Conservation (phyloP, 1,284 basidiomycete genomes). For the Flammula alnicola region DNA sequence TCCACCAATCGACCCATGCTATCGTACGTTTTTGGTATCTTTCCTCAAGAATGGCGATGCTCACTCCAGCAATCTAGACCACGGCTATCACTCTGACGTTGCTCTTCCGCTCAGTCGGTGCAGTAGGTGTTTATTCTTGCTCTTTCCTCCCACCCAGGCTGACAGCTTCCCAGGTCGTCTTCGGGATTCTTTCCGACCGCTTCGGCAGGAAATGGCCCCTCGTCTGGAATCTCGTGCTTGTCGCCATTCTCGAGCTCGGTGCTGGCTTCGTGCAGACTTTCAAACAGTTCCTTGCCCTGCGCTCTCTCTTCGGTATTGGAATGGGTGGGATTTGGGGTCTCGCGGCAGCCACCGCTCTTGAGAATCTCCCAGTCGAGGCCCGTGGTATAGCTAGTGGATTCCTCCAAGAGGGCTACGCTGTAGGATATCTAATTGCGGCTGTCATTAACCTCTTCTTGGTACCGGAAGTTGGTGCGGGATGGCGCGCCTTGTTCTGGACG, state of each 20-base stretch:
- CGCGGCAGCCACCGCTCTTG: conserved; percentile 77
- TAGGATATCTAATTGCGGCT: conserved; percentile 65
- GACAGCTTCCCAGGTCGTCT: conserved; percentile 50
- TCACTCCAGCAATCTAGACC: conserved; percentile 47
- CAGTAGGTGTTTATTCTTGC: conserved; percentile 49
- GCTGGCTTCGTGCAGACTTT: conserved; percentile 76
- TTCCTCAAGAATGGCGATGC: background rate
- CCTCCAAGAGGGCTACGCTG: conserved; percentile 82
- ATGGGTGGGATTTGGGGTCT: conserved; percentile 92
- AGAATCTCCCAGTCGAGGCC: conserved; percentile 86
- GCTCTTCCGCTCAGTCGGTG: conserved; percentile 88
- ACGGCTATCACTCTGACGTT: conserved; percentile 92
- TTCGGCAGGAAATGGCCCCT: conserved; percentile 95
- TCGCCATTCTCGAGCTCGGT: conserved; percentile 80
- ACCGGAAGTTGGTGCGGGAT: conserved; percentile 50
- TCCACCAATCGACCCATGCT: conserved; percentile 46
- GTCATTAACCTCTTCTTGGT: conserved; percentile 83
- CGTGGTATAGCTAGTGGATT: conserved; percentile 89
- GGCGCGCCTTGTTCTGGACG: conserved; percentile 74
- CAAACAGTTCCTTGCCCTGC: conserved; percentile 69
- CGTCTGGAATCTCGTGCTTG: conserved; percentile 74
- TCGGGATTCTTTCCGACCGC: conserved; percentile 82
- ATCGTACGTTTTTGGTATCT: conserved; percentile 52
- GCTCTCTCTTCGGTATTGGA: conserved; percentile 82
- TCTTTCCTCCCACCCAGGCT: background rate